Evolutionary conservation across 1,284 basidiomycete species (phyloP).

Genomic region (Sutorius eximius): DNA sequence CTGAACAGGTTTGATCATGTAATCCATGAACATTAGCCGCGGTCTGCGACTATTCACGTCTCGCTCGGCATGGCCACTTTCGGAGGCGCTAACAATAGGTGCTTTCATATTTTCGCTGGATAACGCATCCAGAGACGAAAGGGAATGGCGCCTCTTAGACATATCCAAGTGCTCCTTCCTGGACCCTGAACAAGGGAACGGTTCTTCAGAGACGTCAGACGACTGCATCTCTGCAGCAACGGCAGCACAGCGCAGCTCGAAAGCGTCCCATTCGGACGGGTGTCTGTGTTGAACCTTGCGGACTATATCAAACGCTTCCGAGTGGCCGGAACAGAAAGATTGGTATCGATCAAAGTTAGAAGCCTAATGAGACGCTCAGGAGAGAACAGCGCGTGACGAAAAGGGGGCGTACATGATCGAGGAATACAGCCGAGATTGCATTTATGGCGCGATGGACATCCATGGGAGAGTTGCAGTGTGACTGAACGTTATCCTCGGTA

Average conservation of each 20-base stretch:
- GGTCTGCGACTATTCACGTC: constrained; percentile 19
- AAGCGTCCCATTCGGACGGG: constrained; percentile 75
- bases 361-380: constrained; percentile 47
- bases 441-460: constrained; percentile 47
- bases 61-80: constrained; percentile 30
- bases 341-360: constrained; percentile 77
- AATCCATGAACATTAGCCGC: constrained; percentile 71
- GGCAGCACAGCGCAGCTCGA: constrained; percentile 72
- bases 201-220: constrained; percentile 6
- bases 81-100: constrained; percentile 21
- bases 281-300: constrained; percentile 60
- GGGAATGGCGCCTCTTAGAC: constrained; percentile 36
- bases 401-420: constrained; percentile 55
- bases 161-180: constrained; percentile 13
- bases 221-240: constrained; percentile 44
- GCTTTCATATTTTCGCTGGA: constrained; percentile 32
- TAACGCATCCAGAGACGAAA: constrained; percentile 32
- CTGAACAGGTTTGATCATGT: constrained; percentile 88
- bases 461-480: constrained; percentile 1
- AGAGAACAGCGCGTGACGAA: neutral
- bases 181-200: constrained; percentile 15
- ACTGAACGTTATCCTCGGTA: constrained; percentile 11
- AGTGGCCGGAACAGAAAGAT: constrained; percentile 81
- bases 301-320: constrained; percentile 73
- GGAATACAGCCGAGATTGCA: constrained; percentile 61